A percentile compares a stretch with the other conserved stretches of the same genome.
phyloP scores from a whole-genome alignment of 1,284 basidiomycete species.

The Boletus hoseneyae region DNA sequence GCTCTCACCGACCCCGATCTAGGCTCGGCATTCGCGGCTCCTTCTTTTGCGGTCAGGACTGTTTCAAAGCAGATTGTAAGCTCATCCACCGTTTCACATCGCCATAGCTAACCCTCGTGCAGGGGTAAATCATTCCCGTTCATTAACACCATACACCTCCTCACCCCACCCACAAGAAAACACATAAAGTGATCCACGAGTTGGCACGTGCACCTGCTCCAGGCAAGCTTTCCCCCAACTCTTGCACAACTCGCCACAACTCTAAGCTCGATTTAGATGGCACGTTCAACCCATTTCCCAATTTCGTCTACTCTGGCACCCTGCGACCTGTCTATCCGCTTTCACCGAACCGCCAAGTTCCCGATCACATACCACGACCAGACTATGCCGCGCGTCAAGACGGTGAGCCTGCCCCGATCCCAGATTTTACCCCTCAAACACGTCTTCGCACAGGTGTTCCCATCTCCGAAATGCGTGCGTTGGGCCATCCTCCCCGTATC shows the following conservation, averaged over 20 bases:
- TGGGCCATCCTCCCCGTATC: constrained; percentile 63
- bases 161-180: constrained; percentile 55
- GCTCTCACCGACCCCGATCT: constrained; percentile 7
- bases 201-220: constrained; percentile 46
- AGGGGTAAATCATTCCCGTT: constrained; percentile 43
- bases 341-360: constrained; percentile 65
- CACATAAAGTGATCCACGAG: constrained; percentile 72
- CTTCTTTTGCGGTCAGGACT: constrained; percentile 82
- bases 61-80: constrained; percentile 83
- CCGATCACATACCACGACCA: constrained; percentile 72
- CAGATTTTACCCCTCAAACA: constrained; percentile 13
- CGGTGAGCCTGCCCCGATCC: constrained; percentile 43
- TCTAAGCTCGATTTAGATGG: constrained; percentile 43
- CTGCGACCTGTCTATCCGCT: constrained; percentile 76
- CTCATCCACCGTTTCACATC: constrained; percentile 10
- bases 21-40: constrained; percentile 80
- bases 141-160: neutral
- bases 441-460: constrained; percentile 51
- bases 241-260: too few species aligned
- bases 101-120: neutral
- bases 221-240: constrained; percentile 12
- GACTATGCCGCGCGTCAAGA: constrained; percentile 66
- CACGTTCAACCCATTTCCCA: constrained; percentile 72
- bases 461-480: constrained; percentile 51
- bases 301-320: constrained; percentile 65